A percentile compares a stretch with the other conserved stretches of the same genome.
Conservation (phyloP, 192 early-diverging fungal genomes). For the Paraglomus occultum region DNA sequence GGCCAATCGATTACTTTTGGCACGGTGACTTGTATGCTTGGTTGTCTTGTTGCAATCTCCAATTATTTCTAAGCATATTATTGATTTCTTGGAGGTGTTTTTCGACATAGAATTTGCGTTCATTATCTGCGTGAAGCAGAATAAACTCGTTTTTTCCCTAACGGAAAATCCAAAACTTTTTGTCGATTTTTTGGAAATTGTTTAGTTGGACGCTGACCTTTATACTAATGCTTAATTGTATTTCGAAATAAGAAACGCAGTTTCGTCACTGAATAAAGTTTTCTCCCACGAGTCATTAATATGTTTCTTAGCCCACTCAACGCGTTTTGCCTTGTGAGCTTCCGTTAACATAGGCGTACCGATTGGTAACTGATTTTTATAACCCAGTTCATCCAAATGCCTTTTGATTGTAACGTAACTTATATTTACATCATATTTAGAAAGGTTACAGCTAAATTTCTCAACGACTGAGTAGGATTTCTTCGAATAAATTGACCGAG, state of each 20-base stretch:
- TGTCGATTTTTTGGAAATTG: too few relatives aligned
- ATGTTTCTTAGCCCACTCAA: slow-evolving; percentile 21
- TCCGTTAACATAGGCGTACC: not conserved
- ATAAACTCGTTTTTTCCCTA: slow-evolving; percentile 4
- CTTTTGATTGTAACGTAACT: not conserved
- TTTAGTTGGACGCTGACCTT: not conserved
- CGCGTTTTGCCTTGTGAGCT: not conserved
- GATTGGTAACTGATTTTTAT: not conserved
- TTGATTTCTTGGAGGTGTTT: slow-evolving; percentile 16
- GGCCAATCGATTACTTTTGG: slow-evolving; percentile 11
- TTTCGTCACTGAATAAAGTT: slow-evolving; percentile 9
- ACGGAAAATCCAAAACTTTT: slow-evolving; percentile 15
- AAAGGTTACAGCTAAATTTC: not conserved
- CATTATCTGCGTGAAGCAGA: slow-evolving; percentile 10
- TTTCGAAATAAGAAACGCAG: slow-evolving; percentile 6
- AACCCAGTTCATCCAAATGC: not conserved
- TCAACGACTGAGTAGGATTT: not conserved
- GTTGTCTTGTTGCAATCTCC: slow-evolving; percentile 8
- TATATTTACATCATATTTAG: not conserved
- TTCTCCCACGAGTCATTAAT: slow-evolving; percentile 1
- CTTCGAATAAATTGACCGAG: slow-evolving; percentile 4
- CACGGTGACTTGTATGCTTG: slow-evolving; percentile 14
- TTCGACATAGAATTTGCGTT: slow-evolving; percentile 20
- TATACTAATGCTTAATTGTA: slow-evolving; percentile 10
- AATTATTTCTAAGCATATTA: not conserved